phyloP scores from a whole-genome alignment of 345 rosid genomes.

The Zanthoxylum bungeanum region DNA sequence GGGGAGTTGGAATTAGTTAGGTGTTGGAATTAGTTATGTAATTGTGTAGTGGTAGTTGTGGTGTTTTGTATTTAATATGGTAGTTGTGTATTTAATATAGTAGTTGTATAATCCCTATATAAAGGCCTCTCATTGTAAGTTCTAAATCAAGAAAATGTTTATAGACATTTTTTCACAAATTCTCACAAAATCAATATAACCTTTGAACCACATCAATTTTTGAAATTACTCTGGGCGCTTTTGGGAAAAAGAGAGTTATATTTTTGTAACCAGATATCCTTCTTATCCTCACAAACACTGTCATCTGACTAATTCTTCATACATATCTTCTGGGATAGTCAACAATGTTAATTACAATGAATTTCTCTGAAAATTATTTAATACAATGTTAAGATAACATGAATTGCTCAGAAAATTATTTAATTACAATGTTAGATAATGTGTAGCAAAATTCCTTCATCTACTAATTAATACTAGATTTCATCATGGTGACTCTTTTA shows the following conservation, averaged over 20 bases:
- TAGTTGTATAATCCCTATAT: too few relatives aligned
- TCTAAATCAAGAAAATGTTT: too few relatives aligned
- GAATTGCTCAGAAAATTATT: neutral
- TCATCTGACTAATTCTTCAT: neutral
- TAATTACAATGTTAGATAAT: neutral
- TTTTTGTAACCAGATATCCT: neutral
- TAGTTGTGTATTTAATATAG: too few relatives aligned
- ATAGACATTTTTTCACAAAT: too few relatives aligned
- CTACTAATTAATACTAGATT: neutral
- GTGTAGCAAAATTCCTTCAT: neutral
- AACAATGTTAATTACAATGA: neutral
- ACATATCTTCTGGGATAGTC: neutral
- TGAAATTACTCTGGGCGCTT: neutral
- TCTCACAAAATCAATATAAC: too few relatives aligned
- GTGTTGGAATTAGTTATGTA: too few relatives aligned
- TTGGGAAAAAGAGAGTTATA: neutral
- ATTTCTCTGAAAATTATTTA: neutral
- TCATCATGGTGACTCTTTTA: constrained; percentile 22
- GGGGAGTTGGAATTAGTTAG: too few relatives aligned
- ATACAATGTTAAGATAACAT: neutral
- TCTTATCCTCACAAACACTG: neutral
- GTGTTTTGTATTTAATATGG: too few relatives aligned
- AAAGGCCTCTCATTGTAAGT: too few relatives aligned
- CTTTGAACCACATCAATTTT: neutral
- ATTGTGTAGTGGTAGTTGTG: too few relatives aligned